Percentiles rank a stretch among this genome's conserved stretches.
Conservation (phyloP, 2,329 filamentous ascomycete species). For the Aspergillus aculeatus region DNA sequence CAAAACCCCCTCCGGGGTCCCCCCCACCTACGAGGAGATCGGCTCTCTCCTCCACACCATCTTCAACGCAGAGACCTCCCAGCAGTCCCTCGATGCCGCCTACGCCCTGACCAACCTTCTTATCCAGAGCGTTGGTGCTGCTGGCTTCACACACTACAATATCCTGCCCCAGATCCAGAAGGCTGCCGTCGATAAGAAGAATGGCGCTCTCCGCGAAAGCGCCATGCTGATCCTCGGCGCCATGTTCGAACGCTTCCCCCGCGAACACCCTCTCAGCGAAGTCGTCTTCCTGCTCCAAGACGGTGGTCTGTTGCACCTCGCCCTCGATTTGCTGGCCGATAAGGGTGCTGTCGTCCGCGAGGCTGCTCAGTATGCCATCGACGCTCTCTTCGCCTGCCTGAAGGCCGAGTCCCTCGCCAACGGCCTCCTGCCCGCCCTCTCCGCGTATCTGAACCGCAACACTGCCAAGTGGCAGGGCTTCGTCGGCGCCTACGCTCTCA, state of each 20-base stretch:
- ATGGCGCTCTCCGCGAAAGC: slow-evolving; percentile 76
- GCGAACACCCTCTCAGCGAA: slow-evolving; percentile 74
- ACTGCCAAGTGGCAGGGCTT: slow-evolving; percentile 97
- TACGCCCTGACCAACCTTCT: slow-evolving; percentile 65
- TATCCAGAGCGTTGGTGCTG: slow-evolving; percentile 63
- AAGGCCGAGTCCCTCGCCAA: slow-evolving; percentile 78
- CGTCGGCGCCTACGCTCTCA: slow-evolving; percentile 76
- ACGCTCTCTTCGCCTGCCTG: slow-evolving; percentile 78
- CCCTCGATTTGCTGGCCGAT: slow-evolving; percentile 82
- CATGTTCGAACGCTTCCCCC: slow-evolving; percentile 84
- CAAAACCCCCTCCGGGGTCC: slow-evolving; percentile 46
- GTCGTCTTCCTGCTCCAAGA: slow-evolving; percentile 80
- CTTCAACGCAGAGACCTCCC: slow-evolving; percentile 67
- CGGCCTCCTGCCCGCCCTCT: slow-evolving; percentile 75
- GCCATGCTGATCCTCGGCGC: slow-evolving; percentile 94
- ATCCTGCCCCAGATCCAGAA: slow-evolving; percentile 66
- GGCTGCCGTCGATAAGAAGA: slow-evolving; percentile 92
- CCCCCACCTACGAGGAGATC: slow-evolving; percentile 67
- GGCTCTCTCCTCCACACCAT: slow-evolving; percentile 63
- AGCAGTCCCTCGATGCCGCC: slow-evolving; percentile 66
- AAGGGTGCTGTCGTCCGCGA: slow-evolving; percentile 87
- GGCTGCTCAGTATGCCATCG: slow-evolving; percentile 88
- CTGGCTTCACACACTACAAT: slow-evolving; percentile 61
- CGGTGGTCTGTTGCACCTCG: slow-evolving; percentile 67
- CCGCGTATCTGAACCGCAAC: slow-evolving; percentile 73